phyloP scores from a whole-genome alignment of 257 asterid species.

The Phtheirospermum japonicum region DNA sequence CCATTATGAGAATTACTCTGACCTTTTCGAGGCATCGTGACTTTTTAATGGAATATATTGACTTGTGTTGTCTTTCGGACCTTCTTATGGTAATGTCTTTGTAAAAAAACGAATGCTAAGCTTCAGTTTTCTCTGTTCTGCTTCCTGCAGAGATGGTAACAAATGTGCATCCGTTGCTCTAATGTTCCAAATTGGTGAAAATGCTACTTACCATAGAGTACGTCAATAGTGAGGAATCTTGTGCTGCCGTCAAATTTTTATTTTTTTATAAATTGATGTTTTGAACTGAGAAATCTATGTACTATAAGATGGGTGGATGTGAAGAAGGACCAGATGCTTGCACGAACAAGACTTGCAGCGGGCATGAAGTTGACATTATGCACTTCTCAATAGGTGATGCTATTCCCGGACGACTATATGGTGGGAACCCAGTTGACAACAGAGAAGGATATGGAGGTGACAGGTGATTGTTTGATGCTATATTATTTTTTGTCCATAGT shows the following conservation, averaged over 20 bases:
- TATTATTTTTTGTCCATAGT: not conserved
- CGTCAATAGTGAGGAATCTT: slow-evolving; percentile 20
- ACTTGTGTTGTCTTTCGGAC: too few species aligned
- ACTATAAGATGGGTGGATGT: slow-evolving; percentile 64
- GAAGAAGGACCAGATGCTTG: slow-evolving; percentile 47
- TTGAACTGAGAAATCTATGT: slow-evolving; percentile 26
- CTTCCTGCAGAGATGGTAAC: slow-evolving; percentile 41
- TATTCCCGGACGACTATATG: slow-evolving; percentile 69
- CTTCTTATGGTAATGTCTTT: too few species aligned
- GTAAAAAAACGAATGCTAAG: slow-evolving; percentile 8
- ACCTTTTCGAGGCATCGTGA: too few species aligned
- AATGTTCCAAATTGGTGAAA: slow-evolving; percentile 67
- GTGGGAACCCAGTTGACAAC: slow-evolving; percentile 49
- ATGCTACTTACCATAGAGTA: slow-evolving; percentile 61
- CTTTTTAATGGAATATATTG: too few species aligned
- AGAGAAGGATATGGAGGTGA: slow-evolving; percentile 57
- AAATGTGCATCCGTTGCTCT: slow-evolving; percentile 55
- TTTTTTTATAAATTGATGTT: not conserved
- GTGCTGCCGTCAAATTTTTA: not conserved
- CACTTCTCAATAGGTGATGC: slow-evolving; percentile 65
- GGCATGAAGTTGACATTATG: slow-evolving; percentile 69
- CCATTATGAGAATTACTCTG: not conserved
- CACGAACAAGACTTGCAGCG: slow-evolving; percentile 57
- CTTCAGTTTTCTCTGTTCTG: slow-evolving; percentile 17
- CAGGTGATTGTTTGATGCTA: slow-evolving; percentile 39